Evolutionary conservation across 495 filamentous ascomycete species (phyloP).

Genomic region (Hypoxylon lenormandii): DNA sequence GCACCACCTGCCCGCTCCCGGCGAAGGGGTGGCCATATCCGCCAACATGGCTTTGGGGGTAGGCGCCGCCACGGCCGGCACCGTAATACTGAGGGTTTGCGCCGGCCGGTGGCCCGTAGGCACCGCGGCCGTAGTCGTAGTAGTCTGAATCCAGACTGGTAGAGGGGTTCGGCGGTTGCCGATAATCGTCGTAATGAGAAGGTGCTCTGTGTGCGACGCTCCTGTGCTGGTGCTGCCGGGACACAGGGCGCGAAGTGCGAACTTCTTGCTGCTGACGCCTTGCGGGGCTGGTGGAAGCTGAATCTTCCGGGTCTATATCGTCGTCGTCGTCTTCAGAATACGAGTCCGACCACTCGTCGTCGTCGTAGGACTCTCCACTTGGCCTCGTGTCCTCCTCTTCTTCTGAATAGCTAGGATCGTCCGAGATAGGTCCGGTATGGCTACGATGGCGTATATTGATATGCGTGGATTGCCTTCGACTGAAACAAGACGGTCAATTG

Average conservation of each 20-base stretch:
- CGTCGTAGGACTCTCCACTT: slow-evolving; percentile 32
- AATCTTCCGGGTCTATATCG: slow-evolving; percentile 83
- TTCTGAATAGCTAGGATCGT: slow-evolving; percentile 44
- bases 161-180: slow-evolving; percentile 54
- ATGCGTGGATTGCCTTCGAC: slow-evolving; percentile 39
- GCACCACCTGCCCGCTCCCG: slow-evolving; percentile 56
- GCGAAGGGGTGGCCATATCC: slow-evolving; percentile 53
- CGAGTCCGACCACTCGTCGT: slow-evolving; percentile 58
- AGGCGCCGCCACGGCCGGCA: slow-evolving; percentile 50
- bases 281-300: slow-evolving; percentile 68
- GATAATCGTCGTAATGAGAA: slow-evolving; percentile 52
- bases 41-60: slow-evolving; percentile 59
- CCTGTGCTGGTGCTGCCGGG: slow-evolving; percentile 57
- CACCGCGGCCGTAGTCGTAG: slow-evolving; percentile 51
- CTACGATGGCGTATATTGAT: slow-evolving; percentile 35
- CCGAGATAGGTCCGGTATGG: slow-evolving; percentile 42
- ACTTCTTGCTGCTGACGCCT: slow-evolving; percentile 50
- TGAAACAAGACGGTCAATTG: slow-evolving; percentile 41
- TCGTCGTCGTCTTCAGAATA: slow-evolving; percentile 60
- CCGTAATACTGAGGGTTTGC: slow-evolving; percentile 53
- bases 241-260: slow-evolving; percentile 52
- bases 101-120: slow-evolving; percentile 48
- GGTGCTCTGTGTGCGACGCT: slow-evolving; percentile 53
- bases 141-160: slow-evolving; percentile 65
- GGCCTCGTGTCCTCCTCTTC: slow-evolving; percentile 47